These are phyloP conservation scores for Exophiala alcalophila DNA, from an alignment of 2,329 filamentous ascomycete genomes.

Conservation along the genomic window DNA sequence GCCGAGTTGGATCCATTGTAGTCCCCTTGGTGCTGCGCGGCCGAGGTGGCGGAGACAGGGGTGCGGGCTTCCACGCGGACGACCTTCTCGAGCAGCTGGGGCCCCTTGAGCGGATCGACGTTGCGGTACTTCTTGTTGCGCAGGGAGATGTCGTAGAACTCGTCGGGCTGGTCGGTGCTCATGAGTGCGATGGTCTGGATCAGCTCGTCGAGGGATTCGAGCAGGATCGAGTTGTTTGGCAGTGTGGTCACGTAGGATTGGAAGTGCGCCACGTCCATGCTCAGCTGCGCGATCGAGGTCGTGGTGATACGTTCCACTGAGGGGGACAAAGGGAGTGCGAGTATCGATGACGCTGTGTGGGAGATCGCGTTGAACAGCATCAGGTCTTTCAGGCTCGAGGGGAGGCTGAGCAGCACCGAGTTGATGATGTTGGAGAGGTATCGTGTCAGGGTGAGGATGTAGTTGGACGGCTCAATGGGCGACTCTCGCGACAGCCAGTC, in stretches of 20 bases:
- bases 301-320: slow-evolving; percentile 84
- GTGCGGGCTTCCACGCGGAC: slow-evolving; percentile 21
- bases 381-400: slow-evolving; percentile 91
- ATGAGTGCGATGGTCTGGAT: slow-evolving; percentile 89
- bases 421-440: slow-evolving; percentile 97
- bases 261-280: slow-evolving; percentile 79
- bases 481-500: slow-evolving; percentile 70
- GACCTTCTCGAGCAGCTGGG: slow-evolving; percentile 81
- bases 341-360: slow-evolving; percentile 81
- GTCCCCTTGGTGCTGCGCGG: slow-evolving; percentile 1
- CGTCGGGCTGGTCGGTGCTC: slow-evolving; percentile 84
- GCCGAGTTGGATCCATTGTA: slow-evolving; percentile 7
- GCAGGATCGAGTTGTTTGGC: slow-evolving; percentile 74
- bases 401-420: slow-evolving; percentile 86
- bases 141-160: slow-evolving; percentile 90
- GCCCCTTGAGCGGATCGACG: slow-evolving; percentile 87
- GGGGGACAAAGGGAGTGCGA: slow-evolving; percentile 68
- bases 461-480: slow-evolving; percentile 75
- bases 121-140: slow-evolving; percentile 91
- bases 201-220: slow-evolving; percentile 86
- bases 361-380: slow-evolving; percentile 96
- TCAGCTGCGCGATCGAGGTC: slow-evolving; percentile 75
- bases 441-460: slow-evolving; percentile 90
- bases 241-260: slow-evolving; percentile 82
- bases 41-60: slow-evolving; percentile 8